phyloP scores from a whole-genome alignment of 2,329 filamentous ascomycete genomes.

The Nigrospora sphaerica region DNA sequence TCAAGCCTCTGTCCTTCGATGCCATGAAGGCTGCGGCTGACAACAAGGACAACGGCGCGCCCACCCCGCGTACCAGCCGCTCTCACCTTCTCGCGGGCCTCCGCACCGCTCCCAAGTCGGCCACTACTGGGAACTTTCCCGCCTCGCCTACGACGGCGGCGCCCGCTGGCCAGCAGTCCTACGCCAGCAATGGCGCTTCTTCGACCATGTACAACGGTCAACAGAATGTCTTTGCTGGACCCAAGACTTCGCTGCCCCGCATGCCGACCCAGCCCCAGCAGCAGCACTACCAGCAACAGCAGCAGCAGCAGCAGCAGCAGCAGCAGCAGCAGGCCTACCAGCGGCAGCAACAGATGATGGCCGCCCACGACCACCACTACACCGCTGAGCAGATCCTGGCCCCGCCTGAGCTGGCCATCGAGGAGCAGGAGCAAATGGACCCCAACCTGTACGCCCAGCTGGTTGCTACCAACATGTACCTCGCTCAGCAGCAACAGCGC shows the following conservation, averaged over 20 bases:
- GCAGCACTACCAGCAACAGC: conserved; percentile 17
- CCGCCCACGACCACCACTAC: conserved; percentile 39
- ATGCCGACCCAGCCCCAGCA: conserved; percentile 18
- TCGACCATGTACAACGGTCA: conserved; percentile 37
- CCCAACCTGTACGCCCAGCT: conserved; percentile 82
- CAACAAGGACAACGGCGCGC: conserved; percentile 58
- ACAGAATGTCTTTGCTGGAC: conserved; percentile 37
- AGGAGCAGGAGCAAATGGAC: conserved; percentile 71
- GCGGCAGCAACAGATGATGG: conserved; percentile 20
- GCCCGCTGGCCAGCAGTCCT: conserved; percentile 29
- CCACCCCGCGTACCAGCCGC: conserved; percentile 87
- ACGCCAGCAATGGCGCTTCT: conserved; percentile 35
- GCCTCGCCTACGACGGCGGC: conserved; percentile 37
- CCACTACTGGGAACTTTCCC: conserved; percentile 60
- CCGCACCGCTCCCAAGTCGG: conserved; percentile 86
- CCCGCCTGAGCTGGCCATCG: conserved; percentile 72
- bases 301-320: conserved; percentile 17
- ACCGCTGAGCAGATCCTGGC: conserved; percentile 85
- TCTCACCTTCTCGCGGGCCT: conserved; percentile 91
- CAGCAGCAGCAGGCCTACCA: conserved; percentile 15
- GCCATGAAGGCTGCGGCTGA: conserved; percentile 62
- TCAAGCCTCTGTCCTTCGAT: conserved; percentile 84
- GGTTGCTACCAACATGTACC: conserved; percentile 82
- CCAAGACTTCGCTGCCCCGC: conserved; percentile 50
- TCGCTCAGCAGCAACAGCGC: conserved; percentile 90